Evolutionary conservation across 495 filamentous ascomycete genomes (phyloP).

Genomic region (Neurospora sp.): DNA sequence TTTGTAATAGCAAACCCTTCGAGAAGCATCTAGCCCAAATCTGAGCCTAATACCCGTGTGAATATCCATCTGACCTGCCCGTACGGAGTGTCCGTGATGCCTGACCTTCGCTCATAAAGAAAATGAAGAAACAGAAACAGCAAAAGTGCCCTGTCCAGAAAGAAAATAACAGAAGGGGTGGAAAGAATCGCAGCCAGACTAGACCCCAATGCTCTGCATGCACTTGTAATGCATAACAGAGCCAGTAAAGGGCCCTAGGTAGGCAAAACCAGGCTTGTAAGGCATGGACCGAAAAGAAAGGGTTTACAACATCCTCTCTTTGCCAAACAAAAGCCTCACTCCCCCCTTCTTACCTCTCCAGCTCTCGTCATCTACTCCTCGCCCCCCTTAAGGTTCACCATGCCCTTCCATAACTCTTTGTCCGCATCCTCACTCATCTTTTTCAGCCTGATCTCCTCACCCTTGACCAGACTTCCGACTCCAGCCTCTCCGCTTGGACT

Average conservation of each 20-base stretch:
- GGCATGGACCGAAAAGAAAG: neutral
- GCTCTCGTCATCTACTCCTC: neutral
- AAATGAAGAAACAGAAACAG: neutral
- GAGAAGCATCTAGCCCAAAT: neutral
- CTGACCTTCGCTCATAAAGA: neutral
- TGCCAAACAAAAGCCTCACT: neutral
- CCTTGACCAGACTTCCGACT: neutral
- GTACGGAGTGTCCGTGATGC: neutral
- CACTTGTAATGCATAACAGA: neutral
- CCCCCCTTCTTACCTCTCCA: neutral
- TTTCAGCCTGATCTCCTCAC: neutral
- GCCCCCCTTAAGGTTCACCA: neutral
- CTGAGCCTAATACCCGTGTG: neutral
- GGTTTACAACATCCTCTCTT: neutral
- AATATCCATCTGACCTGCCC: neutral
- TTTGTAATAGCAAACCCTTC: neutral
- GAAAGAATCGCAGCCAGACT: neutral
- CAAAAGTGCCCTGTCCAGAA: neutral
- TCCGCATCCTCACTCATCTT: neutral
- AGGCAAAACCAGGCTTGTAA: neutral
- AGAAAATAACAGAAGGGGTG: neutral
- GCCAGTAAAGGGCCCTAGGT: neutral
- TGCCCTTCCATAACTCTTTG: neutral
- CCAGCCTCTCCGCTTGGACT: constrained; percentile 10
- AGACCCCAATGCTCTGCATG: neutral